phyloP scores from a whole-genome alignment of 2,329 filamentous ascomycete genomes.

The Ascochyta clinopodiicola region DNA sequence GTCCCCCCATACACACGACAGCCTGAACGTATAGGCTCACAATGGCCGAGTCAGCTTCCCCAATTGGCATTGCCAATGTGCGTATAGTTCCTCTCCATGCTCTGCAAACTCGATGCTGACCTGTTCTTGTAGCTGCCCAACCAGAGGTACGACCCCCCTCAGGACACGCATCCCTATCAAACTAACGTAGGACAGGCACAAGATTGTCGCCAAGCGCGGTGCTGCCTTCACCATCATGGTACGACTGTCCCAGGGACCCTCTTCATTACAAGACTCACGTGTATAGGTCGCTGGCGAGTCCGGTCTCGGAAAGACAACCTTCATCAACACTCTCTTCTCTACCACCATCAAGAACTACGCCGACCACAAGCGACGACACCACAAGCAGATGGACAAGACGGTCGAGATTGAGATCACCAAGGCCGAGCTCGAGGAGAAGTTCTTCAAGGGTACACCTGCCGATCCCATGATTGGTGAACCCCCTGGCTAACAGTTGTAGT shows the following conservation, averaged over 20 bases:
- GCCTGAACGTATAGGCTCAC: slow-evolving; percentile 33
- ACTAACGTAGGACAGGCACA: slow-evolving; percentile 62
- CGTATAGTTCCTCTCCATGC: slow-evolving; percentile 44
- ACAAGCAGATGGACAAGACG: slow-evolving; percentile 99
- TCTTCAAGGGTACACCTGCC: slow-evolving; percentile 85
- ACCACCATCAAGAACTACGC: slow-evolving; percentile 99
- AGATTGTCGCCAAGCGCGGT: slow-evolving; percentile 81
- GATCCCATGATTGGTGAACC: neutral
- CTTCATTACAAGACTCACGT: neutral
- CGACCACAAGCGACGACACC: slow-evolving; percentile 98
- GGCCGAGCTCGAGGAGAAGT: slow-evolving; percentile 99
- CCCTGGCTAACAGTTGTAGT: slow-evolving; percentile 63
- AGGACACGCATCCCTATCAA: slow-evolving; percentile 22
- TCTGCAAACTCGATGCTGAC: slow-evolving; percentile 40
- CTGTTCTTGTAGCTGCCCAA: slow-evolving; percentile 64
- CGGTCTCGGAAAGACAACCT: slow-evolving; percentile 97
- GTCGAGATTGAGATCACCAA: slow-evolving; percentile 99
- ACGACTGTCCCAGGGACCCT: slow-evolving; percentile 38
- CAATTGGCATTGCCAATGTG: slow-evolving; percentile 78
- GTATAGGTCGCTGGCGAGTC: slow-evolving; percentile 94
- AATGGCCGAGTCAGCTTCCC: slow-evolving; percentile 70
- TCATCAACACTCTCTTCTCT: slow-evolving; percentile 99
- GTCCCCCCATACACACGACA: slow-evolving; percentile 27
- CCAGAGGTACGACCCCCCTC: slow-evolving; percentile 62
- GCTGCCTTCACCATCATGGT: slow-evolving; percentile 99